Conservation (phyloP, 805 yeast genomes). For the Nakazawaea sp. region DNA sequence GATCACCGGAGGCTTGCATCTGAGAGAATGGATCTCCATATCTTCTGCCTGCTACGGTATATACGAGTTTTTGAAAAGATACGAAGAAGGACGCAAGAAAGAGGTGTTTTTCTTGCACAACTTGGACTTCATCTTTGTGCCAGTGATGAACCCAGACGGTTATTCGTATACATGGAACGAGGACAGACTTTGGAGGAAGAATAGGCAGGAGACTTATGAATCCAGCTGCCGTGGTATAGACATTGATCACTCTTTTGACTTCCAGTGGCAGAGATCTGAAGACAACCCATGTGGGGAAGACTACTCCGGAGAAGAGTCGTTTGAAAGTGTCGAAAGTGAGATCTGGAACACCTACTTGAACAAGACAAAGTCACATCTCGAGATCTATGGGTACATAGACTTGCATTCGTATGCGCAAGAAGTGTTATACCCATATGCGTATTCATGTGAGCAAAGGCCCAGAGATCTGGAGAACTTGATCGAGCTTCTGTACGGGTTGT, state of each 20-base stretch:
- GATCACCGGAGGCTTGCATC: slow-evolving; percentile 80
- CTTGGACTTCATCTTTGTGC: slow-evolving; percentile 70
- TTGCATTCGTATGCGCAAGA: slow-evolving; percentile 84
- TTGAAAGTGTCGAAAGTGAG: slow-evolving; percentile 57
- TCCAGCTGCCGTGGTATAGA: slow-evolving; percentile 77
- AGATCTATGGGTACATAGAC: slow-evolving; percentile 72
- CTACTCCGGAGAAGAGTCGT: slow-evolving; percentile 69
- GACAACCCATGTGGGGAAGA: slow-evolving; percentile 79
- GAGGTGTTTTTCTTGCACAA: slow-evolving; percentile 43
- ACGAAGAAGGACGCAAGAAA: slow-evolving; percentile 31
- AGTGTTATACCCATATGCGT: slow-evolving; percentile 76
- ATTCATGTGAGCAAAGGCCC: slow-evolving; percentile 65
- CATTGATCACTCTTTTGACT: slow-evolving; percentile 78
- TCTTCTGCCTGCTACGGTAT: slow-evolving; percentile 59
- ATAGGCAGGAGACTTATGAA: slow-evolving; percentile 66
- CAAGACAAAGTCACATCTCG: slow-evolving; percentile 44
- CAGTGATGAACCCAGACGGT: slow-evolving; percentile 89
- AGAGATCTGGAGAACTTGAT: slow-evolving; percentile 75
- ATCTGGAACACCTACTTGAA: slow-evolving; percentile 41
- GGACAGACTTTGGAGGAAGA: slow-evolving; percentile 86
- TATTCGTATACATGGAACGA: slow-evolving; percentile 74
- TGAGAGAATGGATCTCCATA: slow-evolving; percentile 84
- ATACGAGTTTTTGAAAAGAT: slow-evolving; percentile 38
- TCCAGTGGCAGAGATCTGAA: slow-evolving; percentile 55
- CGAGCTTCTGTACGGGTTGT: slow-evolving; percentile 75